phyloP scores from a whole-genome alignment of 1,139 yeast genomes.

The Candida sanyaensis region DNA sequence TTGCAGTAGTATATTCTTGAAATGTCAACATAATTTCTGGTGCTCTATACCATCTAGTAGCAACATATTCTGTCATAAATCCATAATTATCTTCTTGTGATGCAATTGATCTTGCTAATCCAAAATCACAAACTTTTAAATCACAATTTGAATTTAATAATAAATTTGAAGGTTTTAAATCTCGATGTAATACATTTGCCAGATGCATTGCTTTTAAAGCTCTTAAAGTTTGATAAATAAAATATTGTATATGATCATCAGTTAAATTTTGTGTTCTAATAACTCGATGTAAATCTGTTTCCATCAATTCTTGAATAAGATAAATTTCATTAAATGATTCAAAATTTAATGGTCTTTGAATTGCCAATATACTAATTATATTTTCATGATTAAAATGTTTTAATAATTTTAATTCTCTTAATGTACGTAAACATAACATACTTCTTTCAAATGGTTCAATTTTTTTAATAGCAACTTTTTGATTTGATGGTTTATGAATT shows the following conservation, averaged over 20 bases:
- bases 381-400: constrained; percentile 41
- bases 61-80: constrained; percentile 70
- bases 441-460: constrained; percentile 42
- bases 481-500: constrained; percentile 37
- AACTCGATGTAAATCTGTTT: constrained; percentile 63
- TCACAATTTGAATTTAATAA: constrained; percentile 38
- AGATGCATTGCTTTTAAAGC: constrained; percentile 66
- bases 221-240: constrained; percentile 62
- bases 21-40: constrained; percentile 77
- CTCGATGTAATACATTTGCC: constrained; percentile 49
- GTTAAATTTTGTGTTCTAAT: constrained; percentile 53
- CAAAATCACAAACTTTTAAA: constrained; percentile 56
- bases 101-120: constrained; percentile 46
- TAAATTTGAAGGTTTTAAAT: constrained; percentile 41
- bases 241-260: constrained; percentile 70
- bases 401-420: constrained; percentile 43
- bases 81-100: constrained; percentile 37
- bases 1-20: constrained; percentile 68
- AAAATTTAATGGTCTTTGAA: constrained; percentile 37
- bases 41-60: constrained; percentile 80
- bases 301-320: constrained; percentile 71
- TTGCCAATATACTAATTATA: constrained; percentile 38
- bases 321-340: constrained; percentile 63
- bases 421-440: constrained; percentile 39
- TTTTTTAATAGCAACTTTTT: constrained; percentile 45